These are phyloP conservation scores for Amesomyces nigricolor DNA, from an alignment of 2,329 filamentous ascomycete species.

Conservation along the genomic window DNA sequence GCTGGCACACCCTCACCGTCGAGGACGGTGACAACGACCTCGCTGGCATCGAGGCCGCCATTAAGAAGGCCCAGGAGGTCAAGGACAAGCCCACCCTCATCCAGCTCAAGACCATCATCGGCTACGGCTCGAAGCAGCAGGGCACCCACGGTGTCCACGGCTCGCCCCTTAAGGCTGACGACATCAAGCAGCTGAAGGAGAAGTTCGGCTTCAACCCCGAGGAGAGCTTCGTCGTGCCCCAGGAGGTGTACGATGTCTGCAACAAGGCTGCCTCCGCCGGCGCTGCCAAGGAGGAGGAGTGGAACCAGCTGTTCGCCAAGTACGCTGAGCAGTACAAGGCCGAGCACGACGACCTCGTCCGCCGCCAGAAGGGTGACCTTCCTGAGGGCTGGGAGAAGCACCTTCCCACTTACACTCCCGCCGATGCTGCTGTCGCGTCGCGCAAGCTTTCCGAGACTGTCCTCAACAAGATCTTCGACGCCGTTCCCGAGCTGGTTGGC, in stretches of 20 bases:
- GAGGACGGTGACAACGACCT: conserved; percentile 86
- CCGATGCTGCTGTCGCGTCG: conserved; percentile 79
- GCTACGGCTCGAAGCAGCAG: conserved; percentile 87
- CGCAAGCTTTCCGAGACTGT: conserved; percentile 96
- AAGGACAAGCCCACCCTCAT: conserved; percentile 97
- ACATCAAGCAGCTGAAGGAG: conserved; percentile 87
- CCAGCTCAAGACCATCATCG: conserved; percentile 95
- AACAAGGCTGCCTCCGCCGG: conserved; percentile 78
- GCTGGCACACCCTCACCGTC: conserved; percentile 87
- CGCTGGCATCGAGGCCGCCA: conserved; percentile 78
- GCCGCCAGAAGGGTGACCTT: conserved; percentile 75
- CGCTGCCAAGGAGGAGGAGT: conserved; percentile 85
- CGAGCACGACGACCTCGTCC: conserved; percentile 73
- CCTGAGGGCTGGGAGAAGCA: conserved; percentile 95
- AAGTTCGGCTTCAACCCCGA: conserved; percentile 96
- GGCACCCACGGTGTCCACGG: conserved; percentile 96
- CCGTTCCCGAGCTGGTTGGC: conserved; percentile 84
- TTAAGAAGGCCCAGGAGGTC: conserved; percentile 77
- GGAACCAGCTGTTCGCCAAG: conserved; percentile 88
- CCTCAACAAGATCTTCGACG: conserved; percentile 76
- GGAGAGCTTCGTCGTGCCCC: conserved; percentile 86
- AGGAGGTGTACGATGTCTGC: conserved; percentile 91
- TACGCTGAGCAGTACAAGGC: conserved; percentile 73
- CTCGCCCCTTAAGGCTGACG: conserved; percentile 89
- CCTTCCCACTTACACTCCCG: conserved; percentile 84